A percentile compares a stretch with the other conserved stretches of the same genome.
These are phyloP conservation scores for Jamesozyma hellenica DNA, from an alignment of 805 yeast genomes.

Conservation along the genomic window DNA sequence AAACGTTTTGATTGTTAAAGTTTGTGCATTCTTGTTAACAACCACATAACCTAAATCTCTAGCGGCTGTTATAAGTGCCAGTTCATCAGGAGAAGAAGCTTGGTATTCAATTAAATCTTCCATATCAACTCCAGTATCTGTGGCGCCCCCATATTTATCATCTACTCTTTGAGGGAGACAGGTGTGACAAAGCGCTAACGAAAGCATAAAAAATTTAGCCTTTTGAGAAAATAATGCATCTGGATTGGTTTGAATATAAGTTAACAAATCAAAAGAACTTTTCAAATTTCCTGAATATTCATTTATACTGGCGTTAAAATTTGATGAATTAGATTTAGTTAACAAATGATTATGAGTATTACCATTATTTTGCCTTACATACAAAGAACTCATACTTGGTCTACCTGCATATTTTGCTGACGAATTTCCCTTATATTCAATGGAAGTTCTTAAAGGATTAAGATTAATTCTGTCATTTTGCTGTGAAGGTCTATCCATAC, in stretches of 20 bases:
- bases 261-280: constrained; percentile 57
- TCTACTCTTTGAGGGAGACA: constrained; percentile 57
- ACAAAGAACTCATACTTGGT: constrained; percentile 46
- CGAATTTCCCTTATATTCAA: constrained; percentile 36
- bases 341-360: constrained; percentile 1
- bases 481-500: no score
- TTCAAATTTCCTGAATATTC: constrained; percentile 27
- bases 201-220: constrained; percentile 69
- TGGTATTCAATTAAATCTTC: constrained; percentile 64
- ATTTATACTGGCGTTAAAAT: neutral
- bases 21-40: constrained; percentile 50
- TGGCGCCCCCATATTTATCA: constrained; percentile 7
- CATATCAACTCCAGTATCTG: constrained; percentile 3
- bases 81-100: constrained; percentile 93
- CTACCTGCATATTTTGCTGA: constrained; percentile 38
- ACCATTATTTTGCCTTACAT: constrained; percentile 4
- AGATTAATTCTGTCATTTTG: neutral
- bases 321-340: neutral
- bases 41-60: constrained; percentile 90
- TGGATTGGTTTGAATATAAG: constrained; percentile 65
- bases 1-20: constrained; percentile 60
- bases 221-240: constrained; percentile 55
- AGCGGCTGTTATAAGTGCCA: constrained; percentile 89
- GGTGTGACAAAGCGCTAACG: constrained; percentile 81
- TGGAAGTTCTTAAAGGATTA: constrained; percentile 22